Percentiles rank a stretch among this genome's conserved stretches.
phyloP scores from a whole-genome alignment of 306 rosid genomes.

The Prunus mume region DNA sequence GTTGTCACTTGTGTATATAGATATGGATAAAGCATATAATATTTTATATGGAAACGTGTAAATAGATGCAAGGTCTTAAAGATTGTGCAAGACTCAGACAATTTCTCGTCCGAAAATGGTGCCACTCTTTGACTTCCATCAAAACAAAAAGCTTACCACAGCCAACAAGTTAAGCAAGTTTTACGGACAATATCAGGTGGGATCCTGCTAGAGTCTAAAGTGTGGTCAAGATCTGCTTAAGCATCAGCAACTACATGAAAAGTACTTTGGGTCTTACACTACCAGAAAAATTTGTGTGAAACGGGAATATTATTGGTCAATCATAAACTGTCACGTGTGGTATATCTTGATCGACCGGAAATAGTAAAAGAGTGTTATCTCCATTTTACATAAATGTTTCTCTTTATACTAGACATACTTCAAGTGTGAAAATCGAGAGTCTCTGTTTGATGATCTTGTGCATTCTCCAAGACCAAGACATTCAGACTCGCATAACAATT shows the following conservation, averaged over 20 bases:
- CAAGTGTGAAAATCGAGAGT: background rate
- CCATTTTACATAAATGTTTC: too few species aligned
- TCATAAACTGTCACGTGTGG: accelerated
- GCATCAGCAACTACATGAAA: background rate
- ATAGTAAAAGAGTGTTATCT: accelerated
- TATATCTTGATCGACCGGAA: accelerated
- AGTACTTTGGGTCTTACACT: background rate
- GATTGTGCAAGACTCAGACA: background rate
- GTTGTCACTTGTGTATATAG: background rate
- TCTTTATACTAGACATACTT: background rate
- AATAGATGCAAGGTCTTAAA: background rate
- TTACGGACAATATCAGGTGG: background rate
- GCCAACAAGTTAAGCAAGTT: background rate
- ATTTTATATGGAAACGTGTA: background rate
- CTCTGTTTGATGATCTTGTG: too few species aligned
- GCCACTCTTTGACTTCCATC: background rate
- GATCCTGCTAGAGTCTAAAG: background rate
- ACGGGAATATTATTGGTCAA: too few species aligned
- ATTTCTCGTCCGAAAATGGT: background rate
- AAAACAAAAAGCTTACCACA: background rate
- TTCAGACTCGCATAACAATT: background rate
- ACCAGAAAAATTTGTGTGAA: too few species aligned
- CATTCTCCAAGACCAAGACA: background rate
- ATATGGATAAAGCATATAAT: background rate
- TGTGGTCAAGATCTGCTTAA: background rate